These are phyloP conservation scores for Fusarium anguioides DNA, from an alignment of 2,329 filamentous ascomycete genomes.

Conservation along the genomic window DNA sequence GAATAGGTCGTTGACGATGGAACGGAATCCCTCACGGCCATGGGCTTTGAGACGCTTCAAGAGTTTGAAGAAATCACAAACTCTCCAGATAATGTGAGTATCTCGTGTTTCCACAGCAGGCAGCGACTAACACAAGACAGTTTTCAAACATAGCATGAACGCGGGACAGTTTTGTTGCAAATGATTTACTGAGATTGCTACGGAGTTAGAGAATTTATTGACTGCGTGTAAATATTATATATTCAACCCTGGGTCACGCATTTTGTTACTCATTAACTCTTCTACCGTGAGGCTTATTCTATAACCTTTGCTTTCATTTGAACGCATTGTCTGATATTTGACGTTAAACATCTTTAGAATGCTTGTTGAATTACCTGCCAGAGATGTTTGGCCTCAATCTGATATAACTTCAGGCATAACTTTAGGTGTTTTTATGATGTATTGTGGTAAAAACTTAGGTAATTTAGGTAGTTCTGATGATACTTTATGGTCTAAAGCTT, in stretches of 20 bases:
- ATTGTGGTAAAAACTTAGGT: too few relatives aligned
- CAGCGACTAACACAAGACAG: slow-evolving; percentile 11
- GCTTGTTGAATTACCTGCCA: too few relatives aligned
- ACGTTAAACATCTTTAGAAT: too few relatives aligned
- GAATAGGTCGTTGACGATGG: slow-evolving; percentile 74
- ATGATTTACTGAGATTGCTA: background rate
- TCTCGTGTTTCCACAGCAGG: too few relatives aligned
- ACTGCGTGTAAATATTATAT: background rate
- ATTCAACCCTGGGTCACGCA: background rate
- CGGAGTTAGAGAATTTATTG: background rate
- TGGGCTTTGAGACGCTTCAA: slow-evolving; percentile 84
- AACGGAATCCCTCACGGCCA: slow-evolving; percentile 77
- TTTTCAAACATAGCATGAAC: slow-evolving; percentile 25
- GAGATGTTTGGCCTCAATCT: too few relatives aligned
- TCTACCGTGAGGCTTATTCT: background rate
- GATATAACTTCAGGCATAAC: too few relatives aligned
- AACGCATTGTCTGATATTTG: background rate
- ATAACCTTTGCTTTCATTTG: background rate
- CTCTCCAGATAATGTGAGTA: slow-evolving; percentile 63
- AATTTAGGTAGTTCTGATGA: too few relatives aligned
- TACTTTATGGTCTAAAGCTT: too few relatives aligned
- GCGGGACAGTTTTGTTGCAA: background rate
- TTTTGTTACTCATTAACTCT: background rate
- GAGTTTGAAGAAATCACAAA: slow-evolving; percentile 84
- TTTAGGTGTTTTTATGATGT: too few relatives aligned